These are phyloP conservation scores for Exophiala dermatitidis DNA, from an alignment of 2,329 filamentous ascomycete genomes.

Conservation along the genomic window DNA sequence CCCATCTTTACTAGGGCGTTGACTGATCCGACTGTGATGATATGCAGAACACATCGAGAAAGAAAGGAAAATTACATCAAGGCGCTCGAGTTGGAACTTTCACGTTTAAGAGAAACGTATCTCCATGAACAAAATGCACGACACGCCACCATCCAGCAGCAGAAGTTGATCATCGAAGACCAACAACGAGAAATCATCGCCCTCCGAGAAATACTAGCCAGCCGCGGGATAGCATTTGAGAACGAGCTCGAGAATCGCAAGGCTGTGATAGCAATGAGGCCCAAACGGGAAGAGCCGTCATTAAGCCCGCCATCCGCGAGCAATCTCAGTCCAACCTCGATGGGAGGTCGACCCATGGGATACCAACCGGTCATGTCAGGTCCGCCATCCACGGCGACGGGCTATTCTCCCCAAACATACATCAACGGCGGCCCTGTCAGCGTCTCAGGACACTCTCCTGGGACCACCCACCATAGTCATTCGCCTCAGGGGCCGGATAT, in stretches of 20 bases:
- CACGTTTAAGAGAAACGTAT: slow-evolving; percentile 68
- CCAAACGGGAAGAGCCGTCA: slow-evolving; percentile 21
- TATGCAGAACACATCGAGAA: slow-evolving; percentile 80
- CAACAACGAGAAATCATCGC: slow-evolving; percentile 72
- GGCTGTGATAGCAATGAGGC: slow-evolving; percentile 21
- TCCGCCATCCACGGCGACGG: slow-evolving; percentile 10
- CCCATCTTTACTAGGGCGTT: neutral
- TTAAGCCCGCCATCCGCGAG: slow-evolving; percentile 17
- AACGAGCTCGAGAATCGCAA: slow-evolving; percentile 38
- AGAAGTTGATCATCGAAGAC: slow-evolving; percentile 67
- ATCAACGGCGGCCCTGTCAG: slow-evolving; percentile 18
- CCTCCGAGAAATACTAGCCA: slow-evolving; percentile 56
- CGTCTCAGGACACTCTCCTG: slow-evolving; percentile 23
- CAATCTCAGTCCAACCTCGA: slow-evolving; percentile 27
- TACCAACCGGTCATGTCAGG: slow-evolving; percentile 6
- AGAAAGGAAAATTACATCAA: slow-evolving; percentile 96
- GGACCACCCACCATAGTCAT: slow-evolving; percentile 23
- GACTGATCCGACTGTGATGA: slow-evolving; percentile 1
- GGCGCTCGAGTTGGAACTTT: slow-evolving; percentile 81
- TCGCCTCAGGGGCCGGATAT: slow-evolving; percentile 24
- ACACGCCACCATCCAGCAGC: slow-evolving; percentile 44
- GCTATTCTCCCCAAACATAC: slow-evolving; percentile 20
- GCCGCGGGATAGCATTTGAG: slow-evolving; percentile 54
- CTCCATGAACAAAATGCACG: slow-evolving; percentile 51
- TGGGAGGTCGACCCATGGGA: slow-evolving; percentile 14